These are phyloP conservation scores for Physaria fendleri DNA, from an alignment of 345 rosid genomes.

Conservation along the genomic window DNA sequence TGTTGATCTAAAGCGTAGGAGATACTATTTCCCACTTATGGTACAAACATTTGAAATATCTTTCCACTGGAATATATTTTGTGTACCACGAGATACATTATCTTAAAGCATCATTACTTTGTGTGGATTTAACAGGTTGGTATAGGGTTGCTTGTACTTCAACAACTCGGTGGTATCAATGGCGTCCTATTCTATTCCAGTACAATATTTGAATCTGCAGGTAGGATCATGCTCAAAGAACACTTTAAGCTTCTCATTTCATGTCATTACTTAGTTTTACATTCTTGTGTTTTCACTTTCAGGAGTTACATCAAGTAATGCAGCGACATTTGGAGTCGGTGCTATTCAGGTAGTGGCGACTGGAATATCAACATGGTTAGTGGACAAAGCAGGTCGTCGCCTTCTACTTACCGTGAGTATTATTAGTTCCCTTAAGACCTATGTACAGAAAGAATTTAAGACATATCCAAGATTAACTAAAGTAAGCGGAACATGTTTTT, in stretches of 20 bases:
- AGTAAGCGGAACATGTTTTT: conserved; percentile 2
- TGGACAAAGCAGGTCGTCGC: conserved; percentile 83
- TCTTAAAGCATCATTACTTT: neutral
- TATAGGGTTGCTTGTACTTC: conserved; percentile 80
- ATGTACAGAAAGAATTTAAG: neutral
- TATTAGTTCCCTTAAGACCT: neutral
- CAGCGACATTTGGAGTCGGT: conserved; percentile 80
- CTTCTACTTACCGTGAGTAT: conserved; percentile 77
- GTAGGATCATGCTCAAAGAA: conserved; percentile 35
- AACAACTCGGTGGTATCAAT: conserved; percentile 86
- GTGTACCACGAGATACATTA: neutral
- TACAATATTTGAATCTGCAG: conserved; percentile 76
- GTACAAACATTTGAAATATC: conserved; percentile 35
- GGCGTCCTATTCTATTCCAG: conserved; percentile 89
- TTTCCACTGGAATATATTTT: neutral
- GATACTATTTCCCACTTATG: conserved; percentile 92
- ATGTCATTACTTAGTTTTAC: neutral
- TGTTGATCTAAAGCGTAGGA: conserved; percentile 81
- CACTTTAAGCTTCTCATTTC: neutral
- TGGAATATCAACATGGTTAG: conserved; percentile 77
- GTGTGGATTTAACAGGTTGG: conserved; percentile 55
- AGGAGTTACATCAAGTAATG: conserved; percentile 80
- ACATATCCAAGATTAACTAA: neutral
- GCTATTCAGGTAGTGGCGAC: conserved; percentile 93
- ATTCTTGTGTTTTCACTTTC: conserved; percentile 21